phyloP scores from a whole-genome alignment of 2,329 filamentous ascomycete species.

The Colletotrichum noveboracense region DNA sequence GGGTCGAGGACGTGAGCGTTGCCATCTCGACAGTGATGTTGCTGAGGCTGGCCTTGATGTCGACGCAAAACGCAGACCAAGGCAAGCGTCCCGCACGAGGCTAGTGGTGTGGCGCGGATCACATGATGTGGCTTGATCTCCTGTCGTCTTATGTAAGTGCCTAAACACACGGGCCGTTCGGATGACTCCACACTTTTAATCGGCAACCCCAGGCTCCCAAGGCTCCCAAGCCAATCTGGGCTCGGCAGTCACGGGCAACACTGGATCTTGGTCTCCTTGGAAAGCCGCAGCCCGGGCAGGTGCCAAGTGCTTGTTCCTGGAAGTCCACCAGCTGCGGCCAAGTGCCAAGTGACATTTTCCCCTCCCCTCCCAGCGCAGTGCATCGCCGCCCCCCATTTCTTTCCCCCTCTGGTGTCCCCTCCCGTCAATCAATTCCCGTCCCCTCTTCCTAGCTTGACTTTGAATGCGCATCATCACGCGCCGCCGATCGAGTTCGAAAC shows the following conservation, averaged over 20 bases:
- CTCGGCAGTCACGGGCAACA: background rate
- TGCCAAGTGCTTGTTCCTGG: background rate
- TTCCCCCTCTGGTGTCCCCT: background rate
- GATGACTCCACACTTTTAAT: background rate
- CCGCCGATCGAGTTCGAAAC: background rate
- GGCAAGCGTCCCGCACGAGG: constrained; percentile 22
- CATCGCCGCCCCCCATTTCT: background rate
- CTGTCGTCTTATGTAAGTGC: background rate
- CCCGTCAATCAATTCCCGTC: background rate
- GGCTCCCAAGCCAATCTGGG: background rate
- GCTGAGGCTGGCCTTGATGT: constrained; percentile 19
- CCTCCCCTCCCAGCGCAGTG: background rate
- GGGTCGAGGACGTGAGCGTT: background rate
- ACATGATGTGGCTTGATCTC: constrained; percentile 5
- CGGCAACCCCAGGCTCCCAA: background rate
- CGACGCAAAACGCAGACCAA: constrained; percentile 21
- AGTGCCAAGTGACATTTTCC: background rate
- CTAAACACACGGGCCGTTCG: background rate
- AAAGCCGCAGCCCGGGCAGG: background rate
- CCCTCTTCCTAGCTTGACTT: background rate
- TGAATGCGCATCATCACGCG: background rate
- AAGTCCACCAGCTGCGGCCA: background rate
- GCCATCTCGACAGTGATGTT: constrained; percentile 13
- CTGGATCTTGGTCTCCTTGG: background rate
- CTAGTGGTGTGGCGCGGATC: background rate